phyloP scores from a whole-genome alignment of 2,329 filamentous ascomycete genomes.

The Botrytis galanthina region DNA sequence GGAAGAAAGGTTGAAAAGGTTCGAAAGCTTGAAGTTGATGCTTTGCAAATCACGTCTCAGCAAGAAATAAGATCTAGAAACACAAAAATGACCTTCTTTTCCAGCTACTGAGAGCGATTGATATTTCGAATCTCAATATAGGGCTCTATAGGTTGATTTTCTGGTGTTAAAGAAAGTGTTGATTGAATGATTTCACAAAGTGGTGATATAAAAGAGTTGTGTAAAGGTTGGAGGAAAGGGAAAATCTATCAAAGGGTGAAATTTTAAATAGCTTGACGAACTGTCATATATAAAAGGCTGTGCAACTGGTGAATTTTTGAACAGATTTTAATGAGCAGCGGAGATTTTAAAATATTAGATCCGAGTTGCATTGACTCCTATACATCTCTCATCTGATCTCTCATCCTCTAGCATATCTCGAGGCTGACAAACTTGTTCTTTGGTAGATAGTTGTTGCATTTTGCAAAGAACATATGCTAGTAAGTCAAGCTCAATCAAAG shows the following conservation, averaged over 20 bases:
- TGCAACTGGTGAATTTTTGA: not conserved
- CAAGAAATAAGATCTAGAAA: not conserved
- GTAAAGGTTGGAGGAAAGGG: not conserved
- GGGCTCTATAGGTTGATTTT: no score
- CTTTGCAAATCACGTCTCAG: not conserved
- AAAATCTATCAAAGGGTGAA: not conserved
- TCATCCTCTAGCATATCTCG: not conserved
- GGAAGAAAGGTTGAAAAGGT: not conserved
- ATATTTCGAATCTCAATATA: not conserved
- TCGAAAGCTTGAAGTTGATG: not conserved
- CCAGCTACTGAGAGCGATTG: not conserved
- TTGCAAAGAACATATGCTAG: not conserved
- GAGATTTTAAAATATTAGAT: not conserved
- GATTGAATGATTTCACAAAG: not conserved
- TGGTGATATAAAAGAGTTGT: not conserved
- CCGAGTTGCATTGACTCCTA: not conserved
- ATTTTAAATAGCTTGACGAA: not conserved
- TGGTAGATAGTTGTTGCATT: not conserved
- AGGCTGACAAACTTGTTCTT: not conserved
- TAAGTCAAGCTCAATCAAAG: not conserved
- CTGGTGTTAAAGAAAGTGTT: not conserved
- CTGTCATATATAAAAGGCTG: not conserved
- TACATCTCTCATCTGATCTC: conserved; percentile 4
- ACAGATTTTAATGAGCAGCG: not conserved
- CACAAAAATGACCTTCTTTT: not conserved